Conservation (phyloP, 1,284 basidiomycete species). For the Naganishia sp. region DNA sequence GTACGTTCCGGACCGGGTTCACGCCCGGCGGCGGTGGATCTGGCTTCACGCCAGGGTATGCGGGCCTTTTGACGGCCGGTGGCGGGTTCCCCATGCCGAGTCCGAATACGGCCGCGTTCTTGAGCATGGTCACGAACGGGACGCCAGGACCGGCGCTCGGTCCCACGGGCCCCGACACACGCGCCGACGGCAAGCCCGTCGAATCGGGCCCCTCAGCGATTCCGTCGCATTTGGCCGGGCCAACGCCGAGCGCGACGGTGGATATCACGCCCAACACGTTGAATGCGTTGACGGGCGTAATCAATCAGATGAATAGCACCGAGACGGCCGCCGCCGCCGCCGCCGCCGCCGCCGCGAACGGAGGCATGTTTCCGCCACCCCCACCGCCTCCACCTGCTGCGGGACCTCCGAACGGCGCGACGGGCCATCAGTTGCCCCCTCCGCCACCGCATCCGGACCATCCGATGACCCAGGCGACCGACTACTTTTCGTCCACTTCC, state of each 20-base stretch:
- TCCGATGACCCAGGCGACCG: slow-evolving; percentile 17
- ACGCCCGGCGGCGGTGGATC: slow-evolving; percentile 66
- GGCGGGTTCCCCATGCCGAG: slow-evolving; percentile 72
- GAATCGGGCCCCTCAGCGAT: neutral
- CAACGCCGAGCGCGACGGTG: slow-evolving; percentile 43
- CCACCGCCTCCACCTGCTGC: neutral
- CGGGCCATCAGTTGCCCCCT: slow-evolving; percentile 10
- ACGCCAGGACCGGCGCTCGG: slow-evolving; percentile 48
- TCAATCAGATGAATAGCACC: slow-evolving; percentile 53
- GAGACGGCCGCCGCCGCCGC: neutral
- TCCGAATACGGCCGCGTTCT: slow-evolving; percentile 88
- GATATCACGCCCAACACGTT: slow-evolving; percentile 91
- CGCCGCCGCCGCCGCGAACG: neutral
- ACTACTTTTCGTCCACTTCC: slow-evolving; percentile 3
- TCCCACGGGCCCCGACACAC: neutral
- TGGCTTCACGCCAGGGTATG: slow-evolving; percentile 72
- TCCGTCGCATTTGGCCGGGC: neutral
- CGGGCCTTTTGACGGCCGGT: slow-evolving; percentile 37
- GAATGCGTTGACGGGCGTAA: slow-evolving; percentile 73
- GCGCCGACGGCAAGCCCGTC: neutral
- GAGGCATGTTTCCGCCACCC: neutral
- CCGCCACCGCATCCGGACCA: slow-evolving; percentile 22
- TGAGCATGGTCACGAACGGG: slow-evolving; percentile 82
- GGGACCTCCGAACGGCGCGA: slow-evolving; percentile 32
- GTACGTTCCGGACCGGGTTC: slow-evolving; percentile 63